Base-by-base conservation (phyloP, 2,329 filamentous ascomycete genomes). In the Mycosphaerella sp. region DNA sequence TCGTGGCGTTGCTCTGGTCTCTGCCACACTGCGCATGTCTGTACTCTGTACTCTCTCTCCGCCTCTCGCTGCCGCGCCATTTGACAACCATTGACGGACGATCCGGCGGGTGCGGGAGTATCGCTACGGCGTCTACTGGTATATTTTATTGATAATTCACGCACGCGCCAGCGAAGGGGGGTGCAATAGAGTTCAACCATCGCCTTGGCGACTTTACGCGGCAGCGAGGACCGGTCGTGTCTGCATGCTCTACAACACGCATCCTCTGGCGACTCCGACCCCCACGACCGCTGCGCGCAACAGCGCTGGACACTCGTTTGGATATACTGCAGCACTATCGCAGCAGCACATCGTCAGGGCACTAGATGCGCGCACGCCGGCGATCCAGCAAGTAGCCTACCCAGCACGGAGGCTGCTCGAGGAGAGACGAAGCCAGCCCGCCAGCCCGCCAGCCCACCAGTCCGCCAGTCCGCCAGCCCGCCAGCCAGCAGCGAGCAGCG, bases 251-350 rank as follows among this genome's bases (percentile, higher is more conserved):
- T n/a, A 21, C 18, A 8, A 21, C 39, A 7, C 18, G 6, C 21
- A 13, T 21, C 12, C 8, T 6, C 14, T 21, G 12, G 16, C 39
- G 13, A 49, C 45, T 34, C 30, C 28, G 12, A 10, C 17, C 14
- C 17, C 21, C 37, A 41, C 37, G 27, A 21, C 45, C 27, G 30
- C 45, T 39, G 37, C 34, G 45, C 45, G 45, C 45, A 39, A 49
- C 45, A 21, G 45, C 45, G 45, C 44, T 25, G 39, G 8, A 49
- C 45, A 49, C n/a, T 49, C 45, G 45, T 21, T 49, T 49, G 45
- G 45, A 35, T 25, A 3, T 32, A 12, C 18, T 6, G 27, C 44
- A 16, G 37, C 12, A 36, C 18, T 10, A 27, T 28, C 34, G 37
- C 16, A 30, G 25, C 28, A 16, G 37, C 30, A 18, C n/a, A 36